Conservation (phyloP, 2,329 filamentous ascomycete species). For the Metarhizium sp. region DNA sequence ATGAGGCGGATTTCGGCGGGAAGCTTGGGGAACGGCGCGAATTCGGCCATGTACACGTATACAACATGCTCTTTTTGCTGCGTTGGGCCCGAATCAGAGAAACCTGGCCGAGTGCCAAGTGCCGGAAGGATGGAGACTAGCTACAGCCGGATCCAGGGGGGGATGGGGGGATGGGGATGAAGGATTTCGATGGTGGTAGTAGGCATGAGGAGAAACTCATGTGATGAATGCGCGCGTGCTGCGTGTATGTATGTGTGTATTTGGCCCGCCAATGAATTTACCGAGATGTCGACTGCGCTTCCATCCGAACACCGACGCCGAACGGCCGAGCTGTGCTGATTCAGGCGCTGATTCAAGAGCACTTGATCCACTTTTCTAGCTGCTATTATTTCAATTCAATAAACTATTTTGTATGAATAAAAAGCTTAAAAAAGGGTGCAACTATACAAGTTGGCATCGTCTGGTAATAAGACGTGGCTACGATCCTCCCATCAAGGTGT, state of each 20-base stretch:
- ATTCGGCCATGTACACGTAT: background rate
- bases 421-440: too few relatives aligned
- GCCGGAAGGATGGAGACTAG: background rate
- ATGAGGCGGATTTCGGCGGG: slow-evolving; percentile 3
- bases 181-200: too few relatives aligned
- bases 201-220: too few relatives aligned
- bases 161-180: too few relatives aligned
- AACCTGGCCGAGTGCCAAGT: background rate
- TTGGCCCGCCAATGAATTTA: background rate
- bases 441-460: too few relatives aligned
- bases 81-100: background rate
- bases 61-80: too few relatives aligned
- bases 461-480: too few relatives aligned
- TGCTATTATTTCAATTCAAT: too few relatives aligned
- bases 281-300: background rate
- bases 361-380: background rate
- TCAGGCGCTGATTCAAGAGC: background rate
- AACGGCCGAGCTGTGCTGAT: background rate
- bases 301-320: background rate
- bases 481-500: too few relatives aligned
- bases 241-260: background rate
- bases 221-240: background rate
- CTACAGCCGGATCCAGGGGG: too few relatives aligned
- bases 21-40: slow-evolving; percentile 1
- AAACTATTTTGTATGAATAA: too few relatives aligned